phyloP scores from a whole-genome alignment of 2,329 filamentous ascomycete genomes.

The Boeremia exigua region DNA sequence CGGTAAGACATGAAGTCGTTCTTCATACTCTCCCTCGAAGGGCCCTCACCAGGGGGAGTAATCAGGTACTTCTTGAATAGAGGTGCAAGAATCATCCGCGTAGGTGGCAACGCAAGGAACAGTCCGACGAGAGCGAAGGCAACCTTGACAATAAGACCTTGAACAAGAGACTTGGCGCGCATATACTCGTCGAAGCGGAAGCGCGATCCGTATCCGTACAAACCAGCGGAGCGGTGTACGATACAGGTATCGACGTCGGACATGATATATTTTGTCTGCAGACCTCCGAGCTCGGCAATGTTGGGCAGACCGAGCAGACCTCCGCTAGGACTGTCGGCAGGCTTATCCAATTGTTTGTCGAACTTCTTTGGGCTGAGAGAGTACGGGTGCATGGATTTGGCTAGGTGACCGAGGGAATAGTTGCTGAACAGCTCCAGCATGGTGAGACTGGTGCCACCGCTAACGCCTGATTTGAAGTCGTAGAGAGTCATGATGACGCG shows the following conservation, averaged over 20 bases:
- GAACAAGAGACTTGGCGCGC: conserved; percentile 57
- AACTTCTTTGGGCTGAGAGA: conserved; percentile 56
- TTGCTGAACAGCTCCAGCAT: conserved; percentile 63
- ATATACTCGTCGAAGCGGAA: conserved; percentile 66
- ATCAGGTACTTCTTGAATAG: conserved; percentile 39
- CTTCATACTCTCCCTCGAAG: conserved; percentile 58
- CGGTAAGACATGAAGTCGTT: conserved; percentile 69
- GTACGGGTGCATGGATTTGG: conserved; percentile 58
- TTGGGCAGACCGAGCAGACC: conserved; percentile 58
- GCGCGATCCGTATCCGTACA: conserved; percentile 62
- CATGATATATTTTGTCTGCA: conserved; percentile 61
- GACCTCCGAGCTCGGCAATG: conserved; percentile 65
- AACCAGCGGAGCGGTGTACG: conserved; percentile 65
- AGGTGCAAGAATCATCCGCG: conserved; percentile 53
- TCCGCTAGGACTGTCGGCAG: conserved; percentile 43
- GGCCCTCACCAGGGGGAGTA: conserved; percentile 38
- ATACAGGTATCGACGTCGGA: conserved; percentile 62
- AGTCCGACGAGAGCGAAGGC: conserved; percentile 54
- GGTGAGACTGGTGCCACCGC: conserved; percentile 69
- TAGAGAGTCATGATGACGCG: conserved; percentile 61
- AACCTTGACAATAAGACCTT: conserved; percentile 58
- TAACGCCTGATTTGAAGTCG: conserved; percentile 56
- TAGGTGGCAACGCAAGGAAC: conserved; percentile 58
- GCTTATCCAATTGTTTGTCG: conserved; percentile 31
- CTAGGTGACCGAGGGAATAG: conserved; percentile 56